Evolutionary conservation across 73 alveolate genomes (phyloP).

Genomic region (Paramecium pentaurelia): DNA sequence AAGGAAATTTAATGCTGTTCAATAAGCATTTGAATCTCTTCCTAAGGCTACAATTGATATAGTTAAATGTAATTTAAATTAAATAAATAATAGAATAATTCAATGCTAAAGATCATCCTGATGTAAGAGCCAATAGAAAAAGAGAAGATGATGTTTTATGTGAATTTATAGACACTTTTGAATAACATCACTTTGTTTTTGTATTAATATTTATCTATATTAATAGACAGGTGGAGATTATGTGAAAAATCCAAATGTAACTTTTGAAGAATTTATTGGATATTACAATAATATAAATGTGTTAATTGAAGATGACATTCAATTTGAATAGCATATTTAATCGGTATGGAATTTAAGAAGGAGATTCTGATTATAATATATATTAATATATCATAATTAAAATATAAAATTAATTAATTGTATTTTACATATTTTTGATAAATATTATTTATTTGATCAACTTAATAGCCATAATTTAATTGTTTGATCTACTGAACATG

Average conservation of each 20-base stretch:
- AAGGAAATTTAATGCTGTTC: constrained; percentile 42
- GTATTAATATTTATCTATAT: constrained; percentile 58
- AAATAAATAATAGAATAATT: constrained; percentile 63
- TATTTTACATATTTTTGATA: neutral
- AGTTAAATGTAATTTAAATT: constrained; percentile 59
- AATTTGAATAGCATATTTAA: constrained; percentile 63
- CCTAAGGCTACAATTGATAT: constrained; percentile 69
- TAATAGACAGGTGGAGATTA: constrained; percentile 68
- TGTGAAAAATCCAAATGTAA: constrained; percentile 74
- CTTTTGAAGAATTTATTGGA: constrained; percentile 88
- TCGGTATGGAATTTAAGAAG: constrained; percentile 10
- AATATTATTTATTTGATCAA: neutral
- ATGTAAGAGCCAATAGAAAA: constrained; percentile 72
- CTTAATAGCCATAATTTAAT: constrained; percentile 57
- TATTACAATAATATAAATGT: constrained; percentile 87
- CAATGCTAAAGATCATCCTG: constrained; percentile 83
- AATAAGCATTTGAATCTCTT: constrained; percentile 75
- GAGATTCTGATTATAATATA: neutral
- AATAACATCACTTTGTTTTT: constrained; percentile 73
- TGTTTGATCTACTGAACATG: constrained; percentile 55
- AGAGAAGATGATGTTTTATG: constrained; percentile 78
- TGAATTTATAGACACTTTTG: constrained; percentile 85
- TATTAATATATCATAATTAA: neutral
- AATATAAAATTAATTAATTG: neutral
- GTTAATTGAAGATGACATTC: constrained; percentile 79